Evolutionary conservation across 257 asterid genomes (phyloP), one percentile per base, ranked within the genome.

Genomic region (Rauvolfia tetraphylla): DNA sequence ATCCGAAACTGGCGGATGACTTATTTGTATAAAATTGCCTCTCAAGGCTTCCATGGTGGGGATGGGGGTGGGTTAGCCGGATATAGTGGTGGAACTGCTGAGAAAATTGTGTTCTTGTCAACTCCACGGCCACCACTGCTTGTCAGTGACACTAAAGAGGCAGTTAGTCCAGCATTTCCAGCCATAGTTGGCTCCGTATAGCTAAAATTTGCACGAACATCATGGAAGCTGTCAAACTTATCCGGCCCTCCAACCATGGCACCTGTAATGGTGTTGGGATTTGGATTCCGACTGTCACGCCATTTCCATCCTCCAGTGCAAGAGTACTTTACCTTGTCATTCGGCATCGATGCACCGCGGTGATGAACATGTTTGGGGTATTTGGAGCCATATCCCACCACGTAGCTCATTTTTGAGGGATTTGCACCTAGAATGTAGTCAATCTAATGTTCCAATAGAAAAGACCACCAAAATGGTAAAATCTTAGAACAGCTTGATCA

Each of bases 221-320:
- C 98, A 75, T 73, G 81, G 85, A 85, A 94, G 18, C 75, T 87
- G 76, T 94, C 98, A 58, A 88, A 88, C 57, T 86, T 84, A 81
- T 94, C 97, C 0, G 97, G 98, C 25, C 98, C 98, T 58, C 92
- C 92, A 2, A 92, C 98, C 96, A 93, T 88, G 78, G 97, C 98
- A 31, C 98, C 97, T 0, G 58, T 57, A 74, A 93, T 78, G 86
- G 66, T 90, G 85, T 89, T 85, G 27, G 96, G 96, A 77, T 94
- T 91, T 12, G 90, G 80, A 2, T 81, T 78, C 17, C 53, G 27
- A 38, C 90, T 74, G 76, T 92, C 92, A 23, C 91, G 92, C 93
- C 95, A 94, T 80, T 66, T 85, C 87, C 83, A 81, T 18, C 98
- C 97, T 10, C 93, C 95, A 23, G 87, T 87, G 82, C 98, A 94